Conservation (phyloP, 2,329 filamentous ascomycete species). For the Phaeosphaeriaceae sp. region DNA sequence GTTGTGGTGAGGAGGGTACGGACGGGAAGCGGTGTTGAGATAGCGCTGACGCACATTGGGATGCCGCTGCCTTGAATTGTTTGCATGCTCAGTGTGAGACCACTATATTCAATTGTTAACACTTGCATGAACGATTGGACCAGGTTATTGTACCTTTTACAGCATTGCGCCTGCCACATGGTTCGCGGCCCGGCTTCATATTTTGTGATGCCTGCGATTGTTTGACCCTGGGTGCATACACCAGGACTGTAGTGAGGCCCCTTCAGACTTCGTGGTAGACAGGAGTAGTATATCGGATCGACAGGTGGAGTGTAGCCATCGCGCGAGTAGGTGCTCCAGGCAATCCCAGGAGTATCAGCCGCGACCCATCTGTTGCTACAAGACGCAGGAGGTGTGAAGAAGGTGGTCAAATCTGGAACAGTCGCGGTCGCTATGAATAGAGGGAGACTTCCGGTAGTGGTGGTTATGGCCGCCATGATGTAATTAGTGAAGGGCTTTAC, state of each 20-base stretch:
- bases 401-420: slow-evolving; percentile 3
- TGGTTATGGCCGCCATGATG: slow-evolving; percentile 4
- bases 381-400: slow-evolving; percentile 6
- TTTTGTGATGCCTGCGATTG: slow-evolving; percentile 8
- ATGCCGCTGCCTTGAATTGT: not conserved
- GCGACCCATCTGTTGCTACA: slow-evolving; percentile 5
- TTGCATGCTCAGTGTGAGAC: slow-evolving; percentile 1
- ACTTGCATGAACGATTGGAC: not conserved
- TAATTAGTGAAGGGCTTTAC: not conserved
- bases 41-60: slow-evolving; percentile 3
- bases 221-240: slow-evolving; percentile 8
- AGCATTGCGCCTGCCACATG: slow-evolving; percentile 10
- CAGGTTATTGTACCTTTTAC: slow-evolving; percentile 1
- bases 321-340: slow-evolving; percentile 7
- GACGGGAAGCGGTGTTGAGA: slow-evolving; percentile 3
- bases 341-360: not conserved
- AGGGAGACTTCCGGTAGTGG: slow-evolving; percentile 4
- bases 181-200: slow-evolving; percentile 1
- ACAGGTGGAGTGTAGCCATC: slow-evolving; percentile 4
- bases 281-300: slow-evolving; percentile 5
- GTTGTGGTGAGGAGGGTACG: slow-evolving; percentile 4
- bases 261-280: slow-evolving; percentile 3
- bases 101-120: not conserved
- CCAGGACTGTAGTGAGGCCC: slow-evolving; percentile 9
- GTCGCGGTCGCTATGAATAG: slow-evolving; percentile 6